These are phyloP conservation scores for Euphorbia pulcherrima DNA, from an alignment of 345 rosid species.

Conservation along the genomic window DNA sequence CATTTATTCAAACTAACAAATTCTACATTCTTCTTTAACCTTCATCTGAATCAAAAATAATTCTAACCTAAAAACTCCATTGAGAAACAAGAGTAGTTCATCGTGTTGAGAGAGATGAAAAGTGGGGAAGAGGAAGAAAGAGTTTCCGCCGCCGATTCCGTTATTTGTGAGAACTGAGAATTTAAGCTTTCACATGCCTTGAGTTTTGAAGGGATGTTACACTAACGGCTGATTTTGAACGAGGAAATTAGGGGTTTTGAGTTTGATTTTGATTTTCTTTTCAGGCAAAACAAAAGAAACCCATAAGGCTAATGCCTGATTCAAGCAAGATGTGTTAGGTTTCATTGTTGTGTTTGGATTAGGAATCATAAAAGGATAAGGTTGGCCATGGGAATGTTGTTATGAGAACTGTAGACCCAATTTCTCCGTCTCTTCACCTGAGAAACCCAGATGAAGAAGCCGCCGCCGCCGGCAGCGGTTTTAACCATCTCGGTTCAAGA, in stretches of 20 bases:
- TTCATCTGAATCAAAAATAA: too few relatives aligned
- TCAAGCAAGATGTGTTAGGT: slow-evolving; percentile 20
- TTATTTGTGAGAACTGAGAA: too few relatives aligned
- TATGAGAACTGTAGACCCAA: slow-evolving; percentile 57
- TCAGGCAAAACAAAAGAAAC: slow-evolving; percentile 37
- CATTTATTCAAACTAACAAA: too few relatives aligned
- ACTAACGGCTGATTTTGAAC: too few relatives aligned
- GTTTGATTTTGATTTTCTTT: neutral
- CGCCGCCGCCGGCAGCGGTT: neutral
- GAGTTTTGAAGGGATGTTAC: slow-evolving; percentile 22
- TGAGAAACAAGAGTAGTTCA: too few relatives aligned
- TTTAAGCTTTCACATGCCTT: too few relatives aligned
- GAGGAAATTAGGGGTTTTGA: slow-evolving; percentile 28
- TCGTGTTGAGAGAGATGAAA: too few relatives aligned
- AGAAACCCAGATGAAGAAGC: slow-evolving; percentile 38
- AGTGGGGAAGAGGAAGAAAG: too few relatives aligned
- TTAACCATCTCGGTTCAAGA: slow-evolving; percentile 40
- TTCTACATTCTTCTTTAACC: too few relatives aligned
- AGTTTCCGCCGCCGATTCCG: too few relatives aligned
- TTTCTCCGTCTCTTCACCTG: slow-evolving; percentile 48
- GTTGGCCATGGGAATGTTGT: slow-evolving; percentile 63
- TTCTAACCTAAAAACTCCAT: too few relatives aligned
- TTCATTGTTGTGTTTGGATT: slow-evolving; percentile 6
- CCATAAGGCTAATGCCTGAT: slow-evolving; percentile 32
- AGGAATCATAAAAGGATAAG: slow-evolving; percentile 30